Conservation (phyloP, 192 early-diverging fungal species). For the Dissophora globulifera region DNA sequence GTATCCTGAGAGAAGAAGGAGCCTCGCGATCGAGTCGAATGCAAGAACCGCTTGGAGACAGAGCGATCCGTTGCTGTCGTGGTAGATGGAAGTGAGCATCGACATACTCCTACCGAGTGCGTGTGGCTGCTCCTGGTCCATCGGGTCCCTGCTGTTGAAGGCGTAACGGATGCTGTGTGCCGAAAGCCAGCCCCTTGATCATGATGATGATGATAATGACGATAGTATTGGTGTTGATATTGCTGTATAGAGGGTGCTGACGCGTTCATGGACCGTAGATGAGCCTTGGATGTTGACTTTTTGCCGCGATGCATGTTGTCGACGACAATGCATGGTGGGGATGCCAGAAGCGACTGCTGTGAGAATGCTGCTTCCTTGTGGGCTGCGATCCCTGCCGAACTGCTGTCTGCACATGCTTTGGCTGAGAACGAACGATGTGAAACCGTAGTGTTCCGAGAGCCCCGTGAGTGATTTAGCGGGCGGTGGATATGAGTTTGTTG, state of each 20-base stretch:
- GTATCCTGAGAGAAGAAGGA: constrained; percentile 8
- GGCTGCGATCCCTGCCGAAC: neutral
- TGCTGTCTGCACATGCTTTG: constrained; percentile 21
- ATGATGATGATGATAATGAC: neutral
- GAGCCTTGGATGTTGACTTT: constrained; percentile 15
- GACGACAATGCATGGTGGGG: constrained; percentile 25
- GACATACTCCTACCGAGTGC: no score
- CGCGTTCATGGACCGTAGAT: constrained; percentile 2
- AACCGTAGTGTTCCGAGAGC: neutral
- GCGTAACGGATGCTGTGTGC: neutral
- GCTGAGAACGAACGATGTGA: constrained; percentile 34
- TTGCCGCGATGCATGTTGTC: constrained; percentile 38
- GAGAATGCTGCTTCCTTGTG: constrained; percentile 20
- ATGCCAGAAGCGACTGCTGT: constrained; percentile 27
- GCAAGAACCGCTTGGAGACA: constrained; percentile 1
- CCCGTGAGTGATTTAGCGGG: constrained; percentile 1
- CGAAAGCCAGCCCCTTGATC: neutral
- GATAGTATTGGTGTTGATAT: no score
- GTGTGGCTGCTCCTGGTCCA: constrained; percentile 2
- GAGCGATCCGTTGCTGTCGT: neutral
- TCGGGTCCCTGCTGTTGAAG: neutral
- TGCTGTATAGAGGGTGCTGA: no score
- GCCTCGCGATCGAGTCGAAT: constrained; percentile 18
- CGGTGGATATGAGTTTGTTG: neutral
- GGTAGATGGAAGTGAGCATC: no score